A percentile compares a stretch with the other conserved stretches of the same genome.
Conservation (phyloP, 208 protist genomes). For the Phytomonas francai region DNA sequence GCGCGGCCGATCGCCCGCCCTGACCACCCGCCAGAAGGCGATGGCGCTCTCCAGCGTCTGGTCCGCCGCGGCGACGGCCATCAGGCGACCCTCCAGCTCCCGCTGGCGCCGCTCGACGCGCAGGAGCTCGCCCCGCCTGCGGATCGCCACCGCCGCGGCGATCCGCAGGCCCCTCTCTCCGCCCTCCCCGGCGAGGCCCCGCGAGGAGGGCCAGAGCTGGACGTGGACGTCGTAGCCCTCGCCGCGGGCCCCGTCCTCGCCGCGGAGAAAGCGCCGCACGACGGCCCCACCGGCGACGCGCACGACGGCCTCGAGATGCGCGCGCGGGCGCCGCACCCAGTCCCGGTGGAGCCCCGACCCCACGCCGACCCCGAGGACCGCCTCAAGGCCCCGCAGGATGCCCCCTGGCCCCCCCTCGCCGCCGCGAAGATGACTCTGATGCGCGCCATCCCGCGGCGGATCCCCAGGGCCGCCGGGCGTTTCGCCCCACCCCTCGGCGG, state of each 20-base stretch:
- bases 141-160: constrained; percentile 42
- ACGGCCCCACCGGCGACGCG: constrained; percentile 11
- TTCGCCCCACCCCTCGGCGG: too few species aligned
- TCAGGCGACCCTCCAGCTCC: constrained; percentile 26
- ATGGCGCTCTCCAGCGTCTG: constrained; percentile 57
- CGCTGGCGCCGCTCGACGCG: constrained; percentile 20
- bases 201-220: constrained; percentile 36
- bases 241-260: not conserved
- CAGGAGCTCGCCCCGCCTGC: constrained; percentile 23
- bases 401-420: not conserved
- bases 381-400: constrained; percentile 9
- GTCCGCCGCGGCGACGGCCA: constrained; percentile 34
- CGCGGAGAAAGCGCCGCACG: not conserved
- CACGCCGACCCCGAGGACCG: constrained; percentile 18
- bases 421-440: too few species aligned
- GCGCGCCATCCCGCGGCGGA: too few species aligned
- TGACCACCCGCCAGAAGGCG: constrained; percentile 49
- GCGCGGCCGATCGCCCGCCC: constrained; percentile 17
- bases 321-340: constrained; percentile 32
- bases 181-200: constrained; percentile 1
- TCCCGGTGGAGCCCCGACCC: constrained; percentile 42
- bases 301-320: constrained; percentile 18
- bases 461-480: too few species aligned
- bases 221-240: constrained; percentile 50
- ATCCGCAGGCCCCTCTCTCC: constrained; percentile 13